These are phyloP conservation scores for Pelagomonas calceolata DNA, from an alignment of 108 stramenopile species.

Conservation along the genomic window DNA sequence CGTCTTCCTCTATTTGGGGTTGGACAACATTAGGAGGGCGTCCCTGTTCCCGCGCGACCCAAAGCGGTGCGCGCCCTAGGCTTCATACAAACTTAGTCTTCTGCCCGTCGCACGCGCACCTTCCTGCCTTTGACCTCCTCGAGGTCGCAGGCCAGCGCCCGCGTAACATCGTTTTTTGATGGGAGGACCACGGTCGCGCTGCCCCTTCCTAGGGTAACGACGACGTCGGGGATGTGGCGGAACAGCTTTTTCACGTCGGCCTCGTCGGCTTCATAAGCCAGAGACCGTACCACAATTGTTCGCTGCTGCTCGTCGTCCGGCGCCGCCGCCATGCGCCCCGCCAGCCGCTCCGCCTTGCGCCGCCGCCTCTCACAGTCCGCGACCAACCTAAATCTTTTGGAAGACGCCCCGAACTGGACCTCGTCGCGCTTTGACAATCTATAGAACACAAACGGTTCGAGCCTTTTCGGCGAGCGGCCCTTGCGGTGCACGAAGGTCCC, in stretches of 20 bases:
- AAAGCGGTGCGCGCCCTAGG: slow-evolving; percentile 76
- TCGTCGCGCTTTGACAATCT: not conserved
- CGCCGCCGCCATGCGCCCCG: no score
- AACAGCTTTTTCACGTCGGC: not conserved
- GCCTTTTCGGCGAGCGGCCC: not conserved
- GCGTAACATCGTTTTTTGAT: not conserved
- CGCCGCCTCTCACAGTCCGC: not conserved
- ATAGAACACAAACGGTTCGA: not conserved
- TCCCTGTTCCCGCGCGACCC: slow-evolving; percentile 97
- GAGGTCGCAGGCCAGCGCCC: not conserved
- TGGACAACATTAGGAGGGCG: slow-evolving; percentile 93
- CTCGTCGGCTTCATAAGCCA: not conserved
- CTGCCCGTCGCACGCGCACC: not conserved
- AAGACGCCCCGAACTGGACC: not conserved
- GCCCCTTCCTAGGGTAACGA: not conserved
- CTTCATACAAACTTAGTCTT: not conserved
- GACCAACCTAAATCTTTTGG: not conserved
- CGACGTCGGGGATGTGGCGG: not conserved
- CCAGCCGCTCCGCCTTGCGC: not conserved
- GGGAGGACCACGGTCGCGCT: not conserved
- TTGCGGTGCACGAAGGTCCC: not conserved
- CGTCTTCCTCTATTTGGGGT: slow-evolving; percentile 84
- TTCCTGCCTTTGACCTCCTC: not conserved
- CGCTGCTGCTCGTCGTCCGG: not conserved
- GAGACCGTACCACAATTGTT: not conserved